Conservation (phyloP, 1,284 basidiomycete genomes). For the Kwoniella shivajii region DNA sequence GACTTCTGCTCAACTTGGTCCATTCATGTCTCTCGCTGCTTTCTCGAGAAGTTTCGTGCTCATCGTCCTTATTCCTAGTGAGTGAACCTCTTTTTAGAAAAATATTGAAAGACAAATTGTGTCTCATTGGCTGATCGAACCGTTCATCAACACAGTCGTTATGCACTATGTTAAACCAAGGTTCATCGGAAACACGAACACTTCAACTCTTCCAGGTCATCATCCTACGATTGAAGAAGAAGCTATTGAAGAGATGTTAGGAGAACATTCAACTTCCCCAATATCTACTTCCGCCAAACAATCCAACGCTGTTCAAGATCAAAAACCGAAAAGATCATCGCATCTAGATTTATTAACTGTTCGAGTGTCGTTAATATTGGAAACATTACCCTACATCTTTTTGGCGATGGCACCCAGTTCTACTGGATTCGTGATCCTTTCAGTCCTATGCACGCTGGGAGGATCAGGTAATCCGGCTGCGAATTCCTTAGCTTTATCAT, state of each 20-base stretch:
- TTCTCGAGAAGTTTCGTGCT: slow-evolving; percentile 64
- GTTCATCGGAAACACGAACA: slow-evolving; percentile 16
- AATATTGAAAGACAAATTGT: background rate
- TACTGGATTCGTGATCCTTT: slow-evolving; percentile 39
- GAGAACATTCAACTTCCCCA: background rate
- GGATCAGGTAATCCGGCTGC: slow-evolving; percentile 39
- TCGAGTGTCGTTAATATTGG: slow-evolving; percentile 56
- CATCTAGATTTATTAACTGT: slow-evolving; percentile 48
- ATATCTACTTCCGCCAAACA: slow-evolving; percentile 10
- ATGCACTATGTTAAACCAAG: slow-evolving; percentile 50
- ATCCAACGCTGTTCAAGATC: background rate
- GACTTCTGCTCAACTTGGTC: slow-evolving; percentile 74
- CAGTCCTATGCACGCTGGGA: slow-evolving; percentile 40
- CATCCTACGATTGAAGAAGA: slow-evolving; percentile 4
- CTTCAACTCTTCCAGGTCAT: slow-evolving; percentile 3
- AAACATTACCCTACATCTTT: slow-evolving; percentile 61
- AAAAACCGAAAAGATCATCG: slow-evolving; percentile 33
- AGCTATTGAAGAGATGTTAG: background rate
- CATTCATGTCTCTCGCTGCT: slow-evolving; percentile 69
- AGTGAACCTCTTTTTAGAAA: slow-evolving; percentile 18
- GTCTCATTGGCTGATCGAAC: background rate
- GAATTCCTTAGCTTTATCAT: slow-evolving; percentile 49
- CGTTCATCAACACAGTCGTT: slow-evolving; percentile 42
- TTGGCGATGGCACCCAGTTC: slow-evolving; percentile 52
- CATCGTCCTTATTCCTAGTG: slow-evolving; percentile 64